Evolutionary conservation across 257 asterid species (phyloP), one percentile per base, ranked within the genome.

Genomic region (Jacaranda copaia): DNA sequence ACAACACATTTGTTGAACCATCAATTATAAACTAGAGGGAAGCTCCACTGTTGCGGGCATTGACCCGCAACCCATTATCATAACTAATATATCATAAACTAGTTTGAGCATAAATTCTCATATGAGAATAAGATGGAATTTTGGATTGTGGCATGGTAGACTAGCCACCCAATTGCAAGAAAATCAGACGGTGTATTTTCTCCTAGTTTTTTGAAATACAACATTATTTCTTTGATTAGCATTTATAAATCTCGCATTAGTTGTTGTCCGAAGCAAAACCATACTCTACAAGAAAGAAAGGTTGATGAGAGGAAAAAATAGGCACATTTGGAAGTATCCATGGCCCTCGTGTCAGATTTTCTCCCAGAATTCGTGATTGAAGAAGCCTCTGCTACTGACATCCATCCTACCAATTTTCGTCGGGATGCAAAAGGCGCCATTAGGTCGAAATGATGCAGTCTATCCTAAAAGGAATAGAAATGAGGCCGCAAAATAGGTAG

Each of bases 71-170:
- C n/a, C n/a, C 48, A 43, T 43, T 43, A 7, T 43, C 48, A 43
- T 43, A 9, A 39, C 6, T 39, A 39, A 25, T 25, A 25, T 25
- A 39, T 39, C 6, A 6, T 6, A 39, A 43, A 43, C 48, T 5
- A 43, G 48, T 43, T 43, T 43, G 10, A 43, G 6, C 48, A 43
- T 43, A 43, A 43, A 43, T 10, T 43, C 9, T 43, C 10, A 43
- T 43, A 43, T 43, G 48, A 5, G 48, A 43, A 43, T 43, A 43
- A 43, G 64, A 19, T 58, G 38, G 39, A 18, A 18, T 58, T 7
- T 58, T 38, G 64, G 9, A 58, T 58, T 58, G 64, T 58, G 64
- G 64, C 64, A 20, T 16, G 11, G 62, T 56, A 56, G 35, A 20
- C 62, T 58, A 39, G 64, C 8, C 64, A 58, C 8, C 64, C 64